phyloP scores from a whole-genome alignment of 768 basidiomycete genomes.

The Collybiopsis luxurians region DNA sequence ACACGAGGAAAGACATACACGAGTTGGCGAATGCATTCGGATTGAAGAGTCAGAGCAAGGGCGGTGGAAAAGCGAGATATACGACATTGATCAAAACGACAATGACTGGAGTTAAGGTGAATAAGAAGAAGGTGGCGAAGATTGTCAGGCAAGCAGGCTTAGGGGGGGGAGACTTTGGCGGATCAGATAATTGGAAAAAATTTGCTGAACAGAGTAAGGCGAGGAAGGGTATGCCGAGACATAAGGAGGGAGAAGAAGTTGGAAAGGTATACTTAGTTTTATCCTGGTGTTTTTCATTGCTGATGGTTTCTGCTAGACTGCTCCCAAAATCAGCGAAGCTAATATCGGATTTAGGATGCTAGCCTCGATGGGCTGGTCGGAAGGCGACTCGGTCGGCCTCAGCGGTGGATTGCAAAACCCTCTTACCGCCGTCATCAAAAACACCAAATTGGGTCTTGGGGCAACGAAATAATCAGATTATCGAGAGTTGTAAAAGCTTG shows the following conservation, averaged over 20 bases:
- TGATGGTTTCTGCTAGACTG: conserved; percentile 43
- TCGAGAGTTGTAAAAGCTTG: too few relatives aligned
- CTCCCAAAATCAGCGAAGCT: conserved; percentile 73
- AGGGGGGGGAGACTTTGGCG: conserved; percentile 32
- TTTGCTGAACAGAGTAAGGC: conserved; percentile 13
- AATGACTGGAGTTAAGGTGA: conserved; percentile 47
- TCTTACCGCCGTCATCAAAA: conserved; percentile 82
- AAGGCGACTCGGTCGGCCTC: conserved; percentile 74
- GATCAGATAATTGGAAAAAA: conserved; percentile 22
- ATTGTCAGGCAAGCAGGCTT: conserved; percentile 36
- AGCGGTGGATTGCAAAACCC: conserved; percentile 68
- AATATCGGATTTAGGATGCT: conserved; percentile 90
- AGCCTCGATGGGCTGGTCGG: conserved; percentile 88
- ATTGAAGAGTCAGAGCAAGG: conserved; percentile 76
- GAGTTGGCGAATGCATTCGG: conserved; percentile 77
- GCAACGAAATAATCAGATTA: conserved; percentile 35
- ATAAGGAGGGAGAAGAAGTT: conserved; percentile 84
- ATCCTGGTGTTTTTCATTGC: neutral
- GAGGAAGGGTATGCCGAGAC: conserved; percentile 36
- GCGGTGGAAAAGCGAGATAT: conserved; percentile 66
- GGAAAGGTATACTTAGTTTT: conserved; percentile 54
- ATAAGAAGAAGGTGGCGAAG: conserved; percentile 58
- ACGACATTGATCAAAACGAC: conserved; percentile 74
- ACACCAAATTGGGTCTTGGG: conserved; percentile 81
- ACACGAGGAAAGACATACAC: conserved; percentile 70